Evolutionary conservation across 2,329 filamentous ascomycete species (phyloP).

Genomic region (Exophiala alcalophila): DNA sequence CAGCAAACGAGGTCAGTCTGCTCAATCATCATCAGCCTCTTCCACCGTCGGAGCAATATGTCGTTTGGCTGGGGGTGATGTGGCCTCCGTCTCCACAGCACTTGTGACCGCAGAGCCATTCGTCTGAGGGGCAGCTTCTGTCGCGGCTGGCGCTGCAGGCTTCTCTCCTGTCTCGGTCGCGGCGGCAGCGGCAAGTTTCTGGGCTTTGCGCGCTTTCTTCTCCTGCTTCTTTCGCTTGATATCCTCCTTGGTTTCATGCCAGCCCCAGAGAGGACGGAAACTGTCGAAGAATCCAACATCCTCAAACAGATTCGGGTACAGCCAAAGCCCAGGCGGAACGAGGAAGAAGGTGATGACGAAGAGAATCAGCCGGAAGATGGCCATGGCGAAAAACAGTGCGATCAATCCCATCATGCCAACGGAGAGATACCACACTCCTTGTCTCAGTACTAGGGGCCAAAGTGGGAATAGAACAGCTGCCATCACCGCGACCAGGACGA

Average conservation of each 20-base stretch:
- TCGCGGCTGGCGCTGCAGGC: constrained; percentile 17
- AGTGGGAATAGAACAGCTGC: constrained; percentile 90
- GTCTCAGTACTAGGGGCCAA: constrained; percentile 86
- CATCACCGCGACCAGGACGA: constrained; percentile 80
- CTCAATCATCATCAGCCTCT: constrained; percentile 31
- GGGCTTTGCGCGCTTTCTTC: constrained; percentile 35
- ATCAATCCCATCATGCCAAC: constrained; percentile 89
- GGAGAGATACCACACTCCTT: constrained; percentile 95
- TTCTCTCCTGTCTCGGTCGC: constrained; percentile 9
- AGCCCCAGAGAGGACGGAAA: constrained; percentile 94
- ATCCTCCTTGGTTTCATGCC: constrained; percentile 69
- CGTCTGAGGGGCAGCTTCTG: constrained; percentile 28
- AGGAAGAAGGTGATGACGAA: constrained; percentile 90
- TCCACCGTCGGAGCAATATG: constrained; percentile 31
- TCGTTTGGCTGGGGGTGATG: constrained; percentile 30
- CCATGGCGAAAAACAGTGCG: constrained; percentile 94
- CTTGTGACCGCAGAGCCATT: constrained; percentile 25
- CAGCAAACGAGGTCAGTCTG: not conserved
- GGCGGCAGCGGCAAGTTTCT: constrained; percentile 23
- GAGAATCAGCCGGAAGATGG: constrained; percentile 90
- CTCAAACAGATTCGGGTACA: constrained; percentile 97
- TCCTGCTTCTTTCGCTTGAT: constrained; percentile 54
- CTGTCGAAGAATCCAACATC: constrained; percentile 98
- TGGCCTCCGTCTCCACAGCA: constrained; percentile 36
- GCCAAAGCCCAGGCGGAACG: constrained; percentile 84